Conservation (phyloP, 2,329 filamentous ascomycete species). For the Pestalotiopsis sp. region DNA sequence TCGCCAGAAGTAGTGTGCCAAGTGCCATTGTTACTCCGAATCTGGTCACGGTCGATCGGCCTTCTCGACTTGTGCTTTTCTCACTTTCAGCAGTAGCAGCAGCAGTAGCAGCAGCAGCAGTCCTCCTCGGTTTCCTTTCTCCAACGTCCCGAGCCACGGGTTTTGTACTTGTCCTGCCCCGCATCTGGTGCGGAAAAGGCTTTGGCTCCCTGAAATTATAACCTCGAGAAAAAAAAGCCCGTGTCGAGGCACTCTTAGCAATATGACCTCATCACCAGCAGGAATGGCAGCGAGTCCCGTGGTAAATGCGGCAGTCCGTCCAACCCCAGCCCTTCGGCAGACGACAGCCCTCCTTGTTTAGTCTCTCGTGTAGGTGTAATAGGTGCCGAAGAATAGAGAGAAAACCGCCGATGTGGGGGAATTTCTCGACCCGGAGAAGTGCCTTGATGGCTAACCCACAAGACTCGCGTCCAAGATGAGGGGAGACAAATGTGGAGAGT, state of each 20-base stretch:
- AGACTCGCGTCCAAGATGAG: neutral
- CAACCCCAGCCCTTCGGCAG: neutral
- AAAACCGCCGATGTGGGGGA: constrained; percentile 3
- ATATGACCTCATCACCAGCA: constrained; percentile 2
- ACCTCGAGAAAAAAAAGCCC: neutral
- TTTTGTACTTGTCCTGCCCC: constrained; percentile 7
- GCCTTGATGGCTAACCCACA: neutral
- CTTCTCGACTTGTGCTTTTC: neutral
- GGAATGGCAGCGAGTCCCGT: neutral
- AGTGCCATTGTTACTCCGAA: constrained; percentile 14
- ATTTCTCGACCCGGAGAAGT: neutral
- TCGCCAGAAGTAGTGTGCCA: constrained; percentile 8
- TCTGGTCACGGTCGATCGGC: neutral
- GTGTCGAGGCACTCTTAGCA: neutral
- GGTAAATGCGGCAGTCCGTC: neutral
- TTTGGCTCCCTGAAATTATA: neutral
- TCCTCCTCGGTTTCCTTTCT: neutral
- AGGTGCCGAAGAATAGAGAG: neutral
- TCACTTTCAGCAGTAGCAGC: too few relatives aligned
- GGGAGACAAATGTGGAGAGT: neutral
- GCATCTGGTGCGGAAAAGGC: constrained; percentile 1
- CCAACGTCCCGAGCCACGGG: neutral
- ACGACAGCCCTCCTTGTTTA: neutral
- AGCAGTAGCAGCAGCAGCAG: too few relatives aligned
- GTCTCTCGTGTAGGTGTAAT: neutral